Evolutionary conservation across 768 basidiomycete species (phyloP), one percentile per base, ranked within the genome.

Genomic region (Leccinum subtestaceum): DNA sequence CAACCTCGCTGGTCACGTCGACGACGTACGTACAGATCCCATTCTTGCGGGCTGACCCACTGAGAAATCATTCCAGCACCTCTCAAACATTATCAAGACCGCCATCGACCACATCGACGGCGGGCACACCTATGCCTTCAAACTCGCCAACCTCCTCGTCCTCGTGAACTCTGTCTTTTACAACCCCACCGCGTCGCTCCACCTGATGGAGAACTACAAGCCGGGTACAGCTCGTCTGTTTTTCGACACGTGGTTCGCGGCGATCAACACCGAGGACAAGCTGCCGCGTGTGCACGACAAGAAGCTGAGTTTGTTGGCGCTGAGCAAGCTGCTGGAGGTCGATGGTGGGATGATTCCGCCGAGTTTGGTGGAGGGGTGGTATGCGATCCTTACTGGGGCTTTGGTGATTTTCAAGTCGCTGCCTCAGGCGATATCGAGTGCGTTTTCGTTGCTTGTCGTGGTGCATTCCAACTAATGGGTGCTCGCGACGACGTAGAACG

Each of bases 241-340:
- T 79, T 93, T 95, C 69, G 84, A 91, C 68, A 81, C 77, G 62
- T 95, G 93, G 93, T 94, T 95, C 69, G 81, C 74, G 11, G 84
- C 84, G 11, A 89, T 93, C 72, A 85, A 85, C 58, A 68, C 63
- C 38, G 76, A 80, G 15, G 77, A 71, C 25, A 81, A 79, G 51
- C 80, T 94, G 36, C 90, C 91, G 12, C 84, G 93, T 19, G 92
- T 96, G 47, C 93, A 96, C 69, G 93, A 95, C 75, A 93, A 94
- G 81, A 93, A 89, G 73, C 76, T 95, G 58, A 84, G 83, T 64
- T 84, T 95, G 57, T 70, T 91, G 58, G 85, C 93, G 10, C 71
- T 95, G 57, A 90, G 87, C 61, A 84, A 86, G 48, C 74, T 95
- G 59, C 76, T 96, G 68, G 91, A 93, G 73, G 75, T 92, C 72